phyloP scores from a whole-genome alignment of 345 rosid species.

The Eucalyptus tenuipes region DNA sequence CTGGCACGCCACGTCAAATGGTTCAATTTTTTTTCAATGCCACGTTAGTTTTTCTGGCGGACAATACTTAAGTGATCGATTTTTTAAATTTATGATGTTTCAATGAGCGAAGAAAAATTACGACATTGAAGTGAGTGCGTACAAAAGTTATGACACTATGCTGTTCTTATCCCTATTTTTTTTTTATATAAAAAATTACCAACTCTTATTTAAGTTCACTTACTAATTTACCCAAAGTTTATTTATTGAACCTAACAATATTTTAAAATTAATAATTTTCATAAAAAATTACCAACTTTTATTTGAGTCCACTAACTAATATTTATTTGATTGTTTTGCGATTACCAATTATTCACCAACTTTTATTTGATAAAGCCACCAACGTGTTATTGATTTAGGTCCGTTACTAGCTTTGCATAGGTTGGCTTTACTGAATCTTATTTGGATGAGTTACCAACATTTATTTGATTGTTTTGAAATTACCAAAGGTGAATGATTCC shows the following conservation, averaged over 20 bases:
- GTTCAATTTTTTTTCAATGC: neutral
- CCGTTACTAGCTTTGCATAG: neutral
- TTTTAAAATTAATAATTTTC: neutral
- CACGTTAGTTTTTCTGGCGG: fast-evolving
- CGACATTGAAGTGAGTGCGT: no score
- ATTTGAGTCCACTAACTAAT: neutral
- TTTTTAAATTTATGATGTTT: neutral
- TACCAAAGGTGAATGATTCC: neutral
- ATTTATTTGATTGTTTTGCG: neutral
- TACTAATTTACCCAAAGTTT: neutral
- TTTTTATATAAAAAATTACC: no score
- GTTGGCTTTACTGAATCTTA: neutral
- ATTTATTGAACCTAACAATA: neutral
- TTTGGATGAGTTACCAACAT: neutral
- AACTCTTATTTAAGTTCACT: neutral
- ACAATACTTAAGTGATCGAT: fast-evolving
- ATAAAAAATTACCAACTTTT: no score
- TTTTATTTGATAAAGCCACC: neutral
- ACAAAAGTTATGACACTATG: fast-evolving
- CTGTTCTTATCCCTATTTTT: fast-evolving
- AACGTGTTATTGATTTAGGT: neutral
- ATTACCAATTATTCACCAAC: neutral
- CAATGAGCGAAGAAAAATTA: no score
- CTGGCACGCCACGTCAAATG: neutral
- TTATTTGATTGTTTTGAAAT: neutral